Conservation (phyloP, 2,329 filamentous ascomycete genomes). For the Pyricularia pennisetigena region DNA sequence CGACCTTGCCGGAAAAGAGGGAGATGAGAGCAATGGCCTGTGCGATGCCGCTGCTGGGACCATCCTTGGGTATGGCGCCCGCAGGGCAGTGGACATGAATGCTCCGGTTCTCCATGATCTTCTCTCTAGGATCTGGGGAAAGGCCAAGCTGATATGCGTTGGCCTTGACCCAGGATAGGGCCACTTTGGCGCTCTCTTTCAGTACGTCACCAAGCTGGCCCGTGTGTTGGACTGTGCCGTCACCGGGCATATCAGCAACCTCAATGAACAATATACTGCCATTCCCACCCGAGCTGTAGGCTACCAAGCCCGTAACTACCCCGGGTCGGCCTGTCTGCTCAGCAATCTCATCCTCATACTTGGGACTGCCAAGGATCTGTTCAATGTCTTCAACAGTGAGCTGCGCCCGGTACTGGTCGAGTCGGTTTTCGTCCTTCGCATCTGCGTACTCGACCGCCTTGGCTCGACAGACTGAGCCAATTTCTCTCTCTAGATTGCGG, state of each 20-base stretch:
- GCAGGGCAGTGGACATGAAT: slow-evolving; percentile 95
- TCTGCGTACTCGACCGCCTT: slow-evolving; percentile 95
- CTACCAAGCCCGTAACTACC: slow-evolving; percentile 91
- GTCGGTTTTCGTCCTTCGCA: slow-evolving; percentile 54
- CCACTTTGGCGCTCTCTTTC: slow-evolving; percentile 94
- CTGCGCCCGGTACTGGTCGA: slow-evolving; percentile 61
- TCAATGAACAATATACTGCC: slow-evolving; percentile 98
- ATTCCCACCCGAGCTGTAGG: slow-evolving; percentile 85
- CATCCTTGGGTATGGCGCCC: slow-evolving; percentile 92
- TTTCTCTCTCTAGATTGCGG: slow-evolving; percentile 89
- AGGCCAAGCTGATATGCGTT: slow-evolving; percentile 88
- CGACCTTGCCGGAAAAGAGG: slow-evolving; percentile 74
- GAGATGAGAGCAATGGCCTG: slow-evolving; percentile 91
- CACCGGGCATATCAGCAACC: slow-evolving; percentile 92
- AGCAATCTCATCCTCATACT: slow-evolving; percentile 91
- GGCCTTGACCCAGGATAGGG: slow-evolving; percentile 92
- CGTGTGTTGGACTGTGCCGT: slow-evolving; percentile 84
- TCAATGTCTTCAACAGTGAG: slow-evolving; percentile 77
- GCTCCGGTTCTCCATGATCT: slow-evolving; percentile 92
- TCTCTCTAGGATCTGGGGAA: slow-evolving; percentile 67
- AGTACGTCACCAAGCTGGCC: slow-evolving; percentile 94
- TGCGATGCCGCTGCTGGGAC: slow-evolving; percentile 76
- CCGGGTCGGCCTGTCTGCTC: slow-evolving; percentile 77
- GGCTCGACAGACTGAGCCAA: slow-evolving; percentile 85
- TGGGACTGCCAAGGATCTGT: slow-evolving; percentile 82